Percentiles rank a stretch among this genome's conserved stretches.
phyloP scores from a whole-genome alignment of 202 grass and related monocot genomes.

The Zizania palustris region DNA sequence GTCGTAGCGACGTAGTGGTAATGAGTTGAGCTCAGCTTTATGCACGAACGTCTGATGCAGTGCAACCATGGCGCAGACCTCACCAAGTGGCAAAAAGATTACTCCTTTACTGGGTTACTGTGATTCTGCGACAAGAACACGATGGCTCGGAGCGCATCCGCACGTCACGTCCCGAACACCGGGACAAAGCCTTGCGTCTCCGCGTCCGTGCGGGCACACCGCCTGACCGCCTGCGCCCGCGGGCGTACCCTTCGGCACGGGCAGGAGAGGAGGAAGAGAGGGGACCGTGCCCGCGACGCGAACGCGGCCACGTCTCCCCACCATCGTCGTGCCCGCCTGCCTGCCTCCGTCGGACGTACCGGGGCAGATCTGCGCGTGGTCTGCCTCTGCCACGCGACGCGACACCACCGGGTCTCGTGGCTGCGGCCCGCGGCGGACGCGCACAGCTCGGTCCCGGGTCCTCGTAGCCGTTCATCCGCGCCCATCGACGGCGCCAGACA shows the following conservation, averaged over 20 bases:
- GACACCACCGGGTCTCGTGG: not conserved
- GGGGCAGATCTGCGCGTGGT: not conserved
- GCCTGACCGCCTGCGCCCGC: too few relatives aligned
- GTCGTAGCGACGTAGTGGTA: not conserved
- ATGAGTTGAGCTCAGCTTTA: conserved; percentile 1
- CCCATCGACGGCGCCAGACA: too few relatives aligned
- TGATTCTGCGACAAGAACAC: not conserved
- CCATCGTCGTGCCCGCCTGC: not conserved
- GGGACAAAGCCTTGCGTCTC: not conserved
- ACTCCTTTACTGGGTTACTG: too few relatives aligned
- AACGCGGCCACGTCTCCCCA: not conserved
- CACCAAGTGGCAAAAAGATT: not conserved
- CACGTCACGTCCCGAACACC: conserved; percentile 3
- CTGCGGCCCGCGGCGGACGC: conserved; percentile 15
- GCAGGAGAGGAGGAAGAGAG: too few relatives aligned
- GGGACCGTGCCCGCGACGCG: too few relatives aligned
- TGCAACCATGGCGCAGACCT: not conserved
- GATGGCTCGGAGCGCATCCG: not conserved
- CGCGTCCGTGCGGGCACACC: not conserved
- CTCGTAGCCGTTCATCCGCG: too few relatives aligned
- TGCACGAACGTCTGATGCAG: not conserved
- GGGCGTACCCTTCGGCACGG: too few relatives aligned
- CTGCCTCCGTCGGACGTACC: not conserved
- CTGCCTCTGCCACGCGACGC: not conserved
- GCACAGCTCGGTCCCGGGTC: too few relatives aligned